Conservation (phyloP, 2,329 filamentous ascomycete species). For the Trichophyton rubrum region DNA sequence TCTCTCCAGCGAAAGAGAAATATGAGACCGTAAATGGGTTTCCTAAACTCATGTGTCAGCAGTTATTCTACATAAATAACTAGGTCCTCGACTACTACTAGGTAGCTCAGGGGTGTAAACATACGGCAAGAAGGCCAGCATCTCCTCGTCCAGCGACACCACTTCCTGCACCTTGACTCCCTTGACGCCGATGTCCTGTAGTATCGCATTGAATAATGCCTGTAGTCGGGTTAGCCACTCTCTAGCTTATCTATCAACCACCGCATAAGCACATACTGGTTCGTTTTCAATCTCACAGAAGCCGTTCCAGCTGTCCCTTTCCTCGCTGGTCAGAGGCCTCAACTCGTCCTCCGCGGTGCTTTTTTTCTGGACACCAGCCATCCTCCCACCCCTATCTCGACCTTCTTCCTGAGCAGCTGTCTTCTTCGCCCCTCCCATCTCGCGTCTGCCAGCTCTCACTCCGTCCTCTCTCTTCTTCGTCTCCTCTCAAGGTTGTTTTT, state of each 20-base stretch:
- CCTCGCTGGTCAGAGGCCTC: not conserved
- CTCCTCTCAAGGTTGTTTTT: not conserved
- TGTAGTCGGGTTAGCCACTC: conserved; percentile 26
- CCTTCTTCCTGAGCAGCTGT: not conserved
- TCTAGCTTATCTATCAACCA: not conserved
- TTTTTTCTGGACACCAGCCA: conserved; percentile 22
- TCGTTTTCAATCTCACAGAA: conserved; percentile 72
- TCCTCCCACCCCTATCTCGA: conserved; percentile 8
- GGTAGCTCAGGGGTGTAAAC: conserved; percentile 14
- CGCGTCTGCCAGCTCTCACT: not conserved
- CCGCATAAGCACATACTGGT: conserved; percentile 45
- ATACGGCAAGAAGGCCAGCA: conserved; percentile 51
- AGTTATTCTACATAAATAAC: not conserved
- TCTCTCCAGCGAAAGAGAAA: conserved; percentile 68
- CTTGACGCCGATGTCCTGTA: conserved; percentile 63
- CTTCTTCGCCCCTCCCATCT: not conserved
- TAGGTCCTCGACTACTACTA: not conserved
- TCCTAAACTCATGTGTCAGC: conserved; percentile 32
- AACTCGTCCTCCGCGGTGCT: not conserved
- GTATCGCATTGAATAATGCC: conserved; percentile 76
- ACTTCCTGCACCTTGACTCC: conserved; percentile 30
- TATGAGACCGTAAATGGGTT: conserved; percentile 72
- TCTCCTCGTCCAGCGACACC: conserved; percentile 53
- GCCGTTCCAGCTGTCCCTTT: conserved; percentile 28
- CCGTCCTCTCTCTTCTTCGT: not conserved